These are phyloP conservation scores for Ramaria sp. DNA, from an alignment of 768 basidiomycete genomes.

Conservation along the genomic window DNA sequence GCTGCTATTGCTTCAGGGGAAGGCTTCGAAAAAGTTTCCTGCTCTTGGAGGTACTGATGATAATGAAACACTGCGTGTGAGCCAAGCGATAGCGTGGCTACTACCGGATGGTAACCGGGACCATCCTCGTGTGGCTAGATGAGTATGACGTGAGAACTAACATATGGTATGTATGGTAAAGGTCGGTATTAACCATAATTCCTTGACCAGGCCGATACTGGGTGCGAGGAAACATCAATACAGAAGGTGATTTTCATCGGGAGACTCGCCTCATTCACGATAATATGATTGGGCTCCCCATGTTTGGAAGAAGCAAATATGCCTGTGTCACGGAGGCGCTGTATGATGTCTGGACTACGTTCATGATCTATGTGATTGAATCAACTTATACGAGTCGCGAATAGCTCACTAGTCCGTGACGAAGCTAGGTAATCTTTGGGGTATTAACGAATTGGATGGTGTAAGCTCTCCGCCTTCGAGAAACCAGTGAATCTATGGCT, in stretches of 20 bases:
- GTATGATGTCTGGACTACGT: conserved; percentile 67
- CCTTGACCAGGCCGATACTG: conserved; percentile 86
- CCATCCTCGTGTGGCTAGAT: conserved; percentile 87
- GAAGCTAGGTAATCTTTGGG: conserved; percentile 61
- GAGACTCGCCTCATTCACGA: conserved; percentile 65
- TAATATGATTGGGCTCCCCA: conserved; percentile 73
- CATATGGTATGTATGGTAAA: neutral
- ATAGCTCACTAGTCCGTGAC: conserved; percentile 50
- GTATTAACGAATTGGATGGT: conserved; percentile 54
- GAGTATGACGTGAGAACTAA: neutral
- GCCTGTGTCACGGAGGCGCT: conserved; percentile 53
- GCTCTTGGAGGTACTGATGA: conserved; percentile 42
- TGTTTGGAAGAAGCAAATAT: conserved; percentile 56
- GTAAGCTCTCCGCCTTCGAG: conserved; percentile 62
- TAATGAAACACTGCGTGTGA: conserved; percentile 80
- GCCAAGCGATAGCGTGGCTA: conserved; percentile 83
- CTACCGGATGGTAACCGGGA: conserved; percentile 75
- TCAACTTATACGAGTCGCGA: conserved; percentile 4
- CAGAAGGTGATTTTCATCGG: neutral
- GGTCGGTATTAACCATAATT: conserved; percentile 56
- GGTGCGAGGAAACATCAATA: conserved; percentile 6
- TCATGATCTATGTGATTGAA: neutral
- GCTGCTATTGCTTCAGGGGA: too few species aligned
- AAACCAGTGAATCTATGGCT: neutral
- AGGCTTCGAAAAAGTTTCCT: neutral